Base-by-base conservation (phyloP, 495 filamentous ascomycete species). In the Podospora appendiculata region DNA sequence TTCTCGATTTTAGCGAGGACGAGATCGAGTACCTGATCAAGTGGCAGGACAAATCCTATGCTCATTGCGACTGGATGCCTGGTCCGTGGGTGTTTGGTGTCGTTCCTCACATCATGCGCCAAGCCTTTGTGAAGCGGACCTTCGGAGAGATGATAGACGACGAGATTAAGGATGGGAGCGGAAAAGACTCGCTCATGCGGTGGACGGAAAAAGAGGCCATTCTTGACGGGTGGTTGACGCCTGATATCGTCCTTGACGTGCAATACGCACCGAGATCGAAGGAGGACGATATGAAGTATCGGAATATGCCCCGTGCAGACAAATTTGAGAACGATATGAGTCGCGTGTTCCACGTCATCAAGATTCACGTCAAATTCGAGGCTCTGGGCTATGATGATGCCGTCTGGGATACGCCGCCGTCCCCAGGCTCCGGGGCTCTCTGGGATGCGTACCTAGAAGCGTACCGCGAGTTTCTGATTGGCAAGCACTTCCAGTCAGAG, bases 321-420 rank as follows among this genome's bases (percentile, higher is more conserved):
- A 79, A 81, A 19, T 78, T 83, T 53, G 77, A 85, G 46, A 73
- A 85, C 32, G 88, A 92, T 61, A 71, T 85, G 47, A 73, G 72
- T 11, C 77, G 83, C 0, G 82, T 94, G 39, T 75, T 77, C 9
- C 78, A 90, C 53, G 81, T 95, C 17, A 71, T 75, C 14, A 71
- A 79, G 57, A 89, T 88, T 9, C 79, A 82, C 32, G 84, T 95
- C 60, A 99, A 99, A 56, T 97, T 88, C 65, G 88, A 92, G 65
- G 94, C 94, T n/a, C 75, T 97, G n/a, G 76, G 84, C 6, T 97
- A 96, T 64, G 91, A 96, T 53, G 89, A 97, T 45, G 74, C 82
- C 0, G 88, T 93, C 1, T 96, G 92, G 92, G 92, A 95, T 53
- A 73, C 78, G 3, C 88, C 90, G 0, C 94, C 94, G 2, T 64